Evolutionary conservation across 2,329 filamentous ascomycete genomes (phyloP).

Genomic region (Aspergillus sp.): DNA sequence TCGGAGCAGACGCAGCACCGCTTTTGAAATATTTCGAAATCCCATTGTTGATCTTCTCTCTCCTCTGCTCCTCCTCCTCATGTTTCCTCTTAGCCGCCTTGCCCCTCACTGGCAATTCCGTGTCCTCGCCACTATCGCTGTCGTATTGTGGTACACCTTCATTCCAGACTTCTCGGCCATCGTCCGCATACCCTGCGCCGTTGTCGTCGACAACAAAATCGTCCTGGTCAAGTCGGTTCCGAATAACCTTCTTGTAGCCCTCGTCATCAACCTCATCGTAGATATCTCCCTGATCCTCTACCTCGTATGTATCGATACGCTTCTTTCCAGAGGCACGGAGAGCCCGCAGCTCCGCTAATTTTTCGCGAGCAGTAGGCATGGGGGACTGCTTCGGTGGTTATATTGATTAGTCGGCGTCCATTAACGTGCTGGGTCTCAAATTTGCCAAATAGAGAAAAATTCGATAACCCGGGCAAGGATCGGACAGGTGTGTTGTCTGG

Average conservation of each 20-base stretch:
- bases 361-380: conserved; percentile 31
- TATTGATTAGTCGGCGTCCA: conserved; percentile 1
- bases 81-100: conserved; percentile 74
- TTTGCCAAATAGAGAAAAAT: neutral
- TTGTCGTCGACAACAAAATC: conserved; percentile 99
- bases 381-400: conserved; percentile 2
- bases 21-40: conserved; percentile 94
- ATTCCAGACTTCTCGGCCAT: conserved; percentile 90
- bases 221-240: conserved; percentile 80
- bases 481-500: conserved; percentile 3
- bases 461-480: neutral
- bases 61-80: conserved; percentile 77
- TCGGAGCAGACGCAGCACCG: conserved; percentile 59
- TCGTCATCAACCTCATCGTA: conserved; percentile 98
- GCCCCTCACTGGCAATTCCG: conserved; percentile 57
- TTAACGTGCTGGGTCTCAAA: neutral
- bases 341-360: conserved; percentile 67
- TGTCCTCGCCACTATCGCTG: conserved; percentile 74
- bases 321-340: conserved; percentile 87
- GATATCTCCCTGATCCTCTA: conserved; percentile 73
- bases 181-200: conserved; percentile 92
- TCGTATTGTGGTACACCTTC: conserved; percentile 53
- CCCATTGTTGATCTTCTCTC: conserved; percentile 80
- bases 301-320: conserved; percentile 76
- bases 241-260: conserved; percentile 92